Conservation (phyloP, 1,284 basidiomycete genomes). For the Malassezia globosa region DNA sequence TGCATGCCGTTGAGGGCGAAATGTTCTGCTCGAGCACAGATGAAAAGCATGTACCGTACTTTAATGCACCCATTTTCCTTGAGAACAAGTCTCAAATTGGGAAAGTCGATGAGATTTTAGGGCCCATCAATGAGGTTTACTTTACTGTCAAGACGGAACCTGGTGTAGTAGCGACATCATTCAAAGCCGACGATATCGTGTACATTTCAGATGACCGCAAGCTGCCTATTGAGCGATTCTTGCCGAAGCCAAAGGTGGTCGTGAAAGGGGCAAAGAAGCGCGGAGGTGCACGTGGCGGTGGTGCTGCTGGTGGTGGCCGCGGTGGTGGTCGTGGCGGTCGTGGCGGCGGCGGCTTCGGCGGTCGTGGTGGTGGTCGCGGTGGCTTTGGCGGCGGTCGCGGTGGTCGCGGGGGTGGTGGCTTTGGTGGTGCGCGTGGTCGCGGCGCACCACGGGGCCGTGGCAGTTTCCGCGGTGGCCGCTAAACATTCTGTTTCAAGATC, state of each 20-base stretch:
- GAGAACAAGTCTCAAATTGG: constrained; percentile 93
- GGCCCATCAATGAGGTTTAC: constrained; percentile 96
- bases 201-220: constrained; percentile 94
- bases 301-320: constrained; percentile 30
- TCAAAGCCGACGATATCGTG: constrained; percentile 95
- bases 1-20: constrained; percentile 85
- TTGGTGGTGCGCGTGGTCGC: constrained; percentile 27
- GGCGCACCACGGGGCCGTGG: constrained; percentile 18
- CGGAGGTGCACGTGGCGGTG: constrained; percentile 41
- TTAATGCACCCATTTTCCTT: constrained; percentile 97
- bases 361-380: constrained; percentile 1
- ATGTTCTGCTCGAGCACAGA: constrained; percentile 86
- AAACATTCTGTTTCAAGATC: too few species aligned
- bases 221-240: constrained; percentile 86
- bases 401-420: constrained; percentile 1
- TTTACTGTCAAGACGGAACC: constrained; percentile 96
- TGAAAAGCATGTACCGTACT: constrained; percentile 65
- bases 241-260: constrained; percentile 77
- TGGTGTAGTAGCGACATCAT: constrained; percentile 87
- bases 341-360: constrained; percentile 20
- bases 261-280: constrained; percentile 29
- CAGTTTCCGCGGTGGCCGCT: constrained; percentile 9
- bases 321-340: constrained; percentile 27
- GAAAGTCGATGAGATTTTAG: constrained; percentile 90
- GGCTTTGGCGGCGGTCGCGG: neutral